Conservation (phyloP, 73 alveolate genomes). For the Tetrahymena borealis region DNA sequence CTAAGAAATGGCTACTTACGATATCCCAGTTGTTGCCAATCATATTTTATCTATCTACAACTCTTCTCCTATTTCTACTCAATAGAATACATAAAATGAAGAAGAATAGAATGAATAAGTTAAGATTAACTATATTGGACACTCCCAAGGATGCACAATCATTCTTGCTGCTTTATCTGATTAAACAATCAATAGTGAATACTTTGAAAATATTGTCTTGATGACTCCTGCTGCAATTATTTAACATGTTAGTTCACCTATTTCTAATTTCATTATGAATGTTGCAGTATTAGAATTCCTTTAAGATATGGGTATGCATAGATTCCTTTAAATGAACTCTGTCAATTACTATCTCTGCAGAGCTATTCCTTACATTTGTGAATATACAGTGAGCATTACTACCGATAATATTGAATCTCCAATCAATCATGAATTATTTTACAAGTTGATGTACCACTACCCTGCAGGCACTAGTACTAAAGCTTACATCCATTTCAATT, state of each 20-base stretch:
- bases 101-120: conserved; percentile 21
- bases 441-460: conserved; percentile 19
- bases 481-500: conserved; percentile 36
- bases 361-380: conserved; percentile 24
- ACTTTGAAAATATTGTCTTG: conserved; percentile 44
- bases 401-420: conserved; percentile 31
- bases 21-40: conserved; percentile 56
- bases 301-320: conserved; percentile 25
- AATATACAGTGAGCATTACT: conserved; percentile 4
- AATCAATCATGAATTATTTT: conserved; percentile 34
- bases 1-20: conserved; percentile 68
- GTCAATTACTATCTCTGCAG: conserved; percentile 12
- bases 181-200: conserved; percentile 25
- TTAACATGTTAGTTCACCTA: conserved; percentile 17
- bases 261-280: conserved; percentile 27
- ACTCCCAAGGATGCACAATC: conserved; percentile 64
- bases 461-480: conserved; percentile 47
- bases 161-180: conserved; percentile 59
- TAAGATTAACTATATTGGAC: conserved; percentile 67
- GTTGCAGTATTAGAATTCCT: conserved; percentile 13
- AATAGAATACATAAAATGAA: not conserved
- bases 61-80: too few relatives aligned
- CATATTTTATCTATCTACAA: conserved; percentile 20
- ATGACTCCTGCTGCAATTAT: conserved; percentile 53
- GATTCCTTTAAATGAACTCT: conserved; percentile 28